Conservation (phyloP, 2,329 filamentous ascomycete genomes). For the Cordyceps cicadae region DNA sequence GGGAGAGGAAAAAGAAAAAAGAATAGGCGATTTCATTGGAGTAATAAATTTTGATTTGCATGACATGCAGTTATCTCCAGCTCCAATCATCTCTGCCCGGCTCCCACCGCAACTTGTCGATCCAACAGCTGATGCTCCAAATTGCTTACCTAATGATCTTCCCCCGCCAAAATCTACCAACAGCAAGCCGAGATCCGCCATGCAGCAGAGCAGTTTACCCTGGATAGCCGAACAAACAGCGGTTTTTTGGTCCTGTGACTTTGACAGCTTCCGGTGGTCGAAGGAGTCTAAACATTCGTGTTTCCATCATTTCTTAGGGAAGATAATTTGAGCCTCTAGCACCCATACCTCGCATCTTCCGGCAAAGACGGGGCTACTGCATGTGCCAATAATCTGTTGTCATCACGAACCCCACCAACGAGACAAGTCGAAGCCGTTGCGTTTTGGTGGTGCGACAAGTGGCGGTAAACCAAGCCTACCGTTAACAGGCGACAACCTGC, state of each 20-base stretch:
- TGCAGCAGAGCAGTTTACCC: not conserved
- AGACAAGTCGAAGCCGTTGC: not conserved
- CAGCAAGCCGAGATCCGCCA: not conserved
- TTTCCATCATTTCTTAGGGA: not conserved
- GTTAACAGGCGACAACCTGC: not conserved
- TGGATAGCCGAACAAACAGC: not conserved
- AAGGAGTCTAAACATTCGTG: no score
- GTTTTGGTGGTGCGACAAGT: not conserved
- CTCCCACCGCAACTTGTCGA: not conserved
- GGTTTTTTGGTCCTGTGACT: not conserved
- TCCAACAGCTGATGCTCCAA: not conserved
- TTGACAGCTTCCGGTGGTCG: not conserved
- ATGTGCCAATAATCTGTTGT: slow-evolving; percentile 1
- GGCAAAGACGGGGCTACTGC: not conserved
- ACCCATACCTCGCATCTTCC: not conserved
- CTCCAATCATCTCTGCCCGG: not conserved
- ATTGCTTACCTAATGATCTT: not conserved
- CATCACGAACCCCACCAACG: slow-evolving; percentile 6
- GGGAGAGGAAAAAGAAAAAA: not conserved
- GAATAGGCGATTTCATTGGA: not conserved
- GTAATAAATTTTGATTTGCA: not conserved
- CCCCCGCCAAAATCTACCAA: not conserved
- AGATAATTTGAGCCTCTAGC: not conserved
- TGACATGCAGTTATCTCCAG: not conserved
- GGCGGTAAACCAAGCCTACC: not conserved